Conservation (phyloP, 176 grass and related monocot genomes). For the Olyra latifolia region DNA sequence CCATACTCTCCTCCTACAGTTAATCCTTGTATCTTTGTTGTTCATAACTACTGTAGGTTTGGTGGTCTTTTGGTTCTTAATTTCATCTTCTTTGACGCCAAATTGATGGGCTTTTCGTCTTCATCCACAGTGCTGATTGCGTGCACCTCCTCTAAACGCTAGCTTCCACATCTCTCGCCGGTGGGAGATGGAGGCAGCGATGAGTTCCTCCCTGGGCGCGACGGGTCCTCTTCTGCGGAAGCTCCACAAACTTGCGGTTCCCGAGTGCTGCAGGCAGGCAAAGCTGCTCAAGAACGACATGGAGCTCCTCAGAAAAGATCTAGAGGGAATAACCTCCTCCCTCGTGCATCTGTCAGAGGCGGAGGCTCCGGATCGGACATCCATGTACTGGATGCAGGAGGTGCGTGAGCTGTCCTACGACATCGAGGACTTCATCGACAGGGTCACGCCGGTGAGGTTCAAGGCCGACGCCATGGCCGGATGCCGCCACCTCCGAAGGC, state of each 20-base stretch:
- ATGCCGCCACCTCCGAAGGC: no score
- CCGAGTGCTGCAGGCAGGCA: not conserved
- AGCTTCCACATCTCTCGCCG: not conserved
- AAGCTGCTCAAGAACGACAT: not conserved
- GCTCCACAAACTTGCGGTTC: not conserved
- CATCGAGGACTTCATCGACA: not conserved
- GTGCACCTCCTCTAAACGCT: no score
- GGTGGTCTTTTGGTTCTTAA: no score
- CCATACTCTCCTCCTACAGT: no score
- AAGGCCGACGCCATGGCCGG: not conserved
- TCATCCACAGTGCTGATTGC: no score
- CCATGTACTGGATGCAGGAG: not conserved
- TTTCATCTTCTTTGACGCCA: no score
- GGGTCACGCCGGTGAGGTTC: not conserved
- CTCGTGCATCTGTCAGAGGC: not conserved
- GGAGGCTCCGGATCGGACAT: not conserved
- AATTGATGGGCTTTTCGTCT: no score
- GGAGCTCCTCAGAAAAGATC: not conserved
- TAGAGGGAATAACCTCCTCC: not conserved
- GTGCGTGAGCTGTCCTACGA: constrained; percentile 12
- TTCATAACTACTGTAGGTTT: no score
- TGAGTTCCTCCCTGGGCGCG: constrained; percentile 2
- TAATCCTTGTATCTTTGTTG: no score
- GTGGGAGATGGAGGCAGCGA: not conserved
- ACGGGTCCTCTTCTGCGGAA: constrained; percentile 18